A percentile compares a stretch with the other conserved stretches of the same genome.
These are phyloP conservation scores for Emericellopsis atlantica DNA, from an alignment of 2,329 filamentous ascomycete genomes.

Conservation along the genomic window DNA sequence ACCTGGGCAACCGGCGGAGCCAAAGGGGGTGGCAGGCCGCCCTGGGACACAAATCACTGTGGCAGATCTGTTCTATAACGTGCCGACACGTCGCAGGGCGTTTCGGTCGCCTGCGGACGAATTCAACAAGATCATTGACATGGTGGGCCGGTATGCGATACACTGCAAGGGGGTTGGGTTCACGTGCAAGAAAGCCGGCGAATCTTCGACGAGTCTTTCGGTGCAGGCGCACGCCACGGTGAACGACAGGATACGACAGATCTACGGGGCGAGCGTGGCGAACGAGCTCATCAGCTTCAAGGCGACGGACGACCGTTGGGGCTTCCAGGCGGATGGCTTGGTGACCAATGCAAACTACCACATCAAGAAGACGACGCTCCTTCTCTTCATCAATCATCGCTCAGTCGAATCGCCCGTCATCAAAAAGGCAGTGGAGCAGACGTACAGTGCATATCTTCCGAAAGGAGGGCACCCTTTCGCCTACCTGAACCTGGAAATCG, in stretches of 20 bases:
- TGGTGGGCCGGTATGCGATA: slow-evolving; percentile 85
- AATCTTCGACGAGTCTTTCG: slow-evolving; percentile 70
- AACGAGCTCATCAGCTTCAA: slow-evolving; percentile 77
- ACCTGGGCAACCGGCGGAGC: slow-evolving; percentile 74
- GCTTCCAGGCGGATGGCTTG: slow-evolving; percentile 70
- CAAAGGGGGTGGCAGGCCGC: slow-evolving; percentile 76
- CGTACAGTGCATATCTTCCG: slow-evolving; percentile 74
- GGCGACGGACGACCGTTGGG: slow-evolving; percentile 62
- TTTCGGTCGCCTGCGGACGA: slow-evolving; percentile 90
- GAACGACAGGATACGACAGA: slow-evolving; percentile 77
- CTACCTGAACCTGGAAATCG: slow-evolving; percentile 85
- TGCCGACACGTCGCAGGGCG: slow-evolving; percentile 75
- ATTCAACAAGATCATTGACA: slow-evolving; percentile 93
- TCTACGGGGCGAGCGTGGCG: slow-evolving; percentile 72
- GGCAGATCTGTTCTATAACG: slow-evolving; percentile 94
- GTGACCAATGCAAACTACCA: slow-evolving; percentile 92
- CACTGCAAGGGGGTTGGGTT: slow-evolving; percentile 89
- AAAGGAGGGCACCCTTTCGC: slow-evolving; percentile 92
- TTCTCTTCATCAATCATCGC: slow-evolving; percentile 95
- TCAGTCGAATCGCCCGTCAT: slow-evolving; percentile 82
- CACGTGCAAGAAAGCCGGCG: slow-evolving; percentile 92
- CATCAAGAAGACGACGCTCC: slow-evolving; percentile 73
- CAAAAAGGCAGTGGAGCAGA: slow-evolving; percentile 83
- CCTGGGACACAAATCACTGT: slow-evolving; percentile 91
- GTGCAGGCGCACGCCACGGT: slow-evolving; percentile 61